Conservation (phyloP, 2,329 filamentous ascomycete species). For the Clonostachys rhizophaga region DNA sequence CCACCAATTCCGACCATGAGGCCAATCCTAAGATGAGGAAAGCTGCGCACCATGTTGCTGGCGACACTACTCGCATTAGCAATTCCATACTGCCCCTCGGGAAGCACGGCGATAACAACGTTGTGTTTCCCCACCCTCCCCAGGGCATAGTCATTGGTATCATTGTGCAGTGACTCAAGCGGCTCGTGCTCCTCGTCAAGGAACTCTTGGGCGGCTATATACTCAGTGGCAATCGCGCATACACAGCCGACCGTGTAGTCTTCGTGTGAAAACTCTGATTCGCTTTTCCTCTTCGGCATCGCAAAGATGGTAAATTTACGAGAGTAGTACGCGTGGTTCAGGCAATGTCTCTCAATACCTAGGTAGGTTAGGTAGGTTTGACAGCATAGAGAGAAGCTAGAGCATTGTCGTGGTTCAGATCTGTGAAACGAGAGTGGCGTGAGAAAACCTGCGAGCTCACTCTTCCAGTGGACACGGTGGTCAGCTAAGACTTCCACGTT, state of each 20-base stretch:
- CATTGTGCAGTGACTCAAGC: slow-evolving; percentile 2
- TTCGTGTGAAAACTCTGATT: slow-evolving; percentile 15
- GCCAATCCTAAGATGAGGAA: slow-evolving; percentile 18
- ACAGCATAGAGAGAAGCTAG: no score
- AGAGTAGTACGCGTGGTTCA: no score
- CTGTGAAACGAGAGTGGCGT: no score
- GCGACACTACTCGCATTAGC: slow-evolving; percentile 14
- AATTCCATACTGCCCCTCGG: slow-evolving; percentile 7
- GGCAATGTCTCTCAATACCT: no score
- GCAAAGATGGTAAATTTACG: no score
- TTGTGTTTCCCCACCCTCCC: slow-evolving; percentile 10
- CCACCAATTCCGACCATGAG: slow-evolving; percentile 22
- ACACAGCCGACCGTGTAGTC: slow-evolving; percentile 38
- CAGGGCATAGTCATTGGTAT: slow-evolving; percentile 8
- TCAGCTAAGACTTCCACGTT: no score
- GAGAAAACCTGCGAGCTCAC: no score
- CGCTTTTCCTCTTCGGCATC: no score
- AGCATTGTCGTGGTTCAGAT: no score
- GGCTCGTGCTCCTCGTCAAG: slow-evolving; percentile 28
- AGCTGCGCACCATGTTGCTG: slow-evolving; percentile 18
- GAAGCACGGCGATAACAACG: slow-evolving; percentile 11
- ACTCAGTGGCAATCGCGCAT: slow-evolving; percentile 28
- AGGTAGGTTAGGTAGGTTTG: no score
- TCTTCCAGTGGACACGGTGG: no score
- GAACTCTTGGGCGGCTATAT: slow-evolving; percentile 26